These are phyloP conservation scores for Pholiota conissans DNA, from an alignment of 768 basidiomycete genomes.

Conservation along the genomic window DNA sequence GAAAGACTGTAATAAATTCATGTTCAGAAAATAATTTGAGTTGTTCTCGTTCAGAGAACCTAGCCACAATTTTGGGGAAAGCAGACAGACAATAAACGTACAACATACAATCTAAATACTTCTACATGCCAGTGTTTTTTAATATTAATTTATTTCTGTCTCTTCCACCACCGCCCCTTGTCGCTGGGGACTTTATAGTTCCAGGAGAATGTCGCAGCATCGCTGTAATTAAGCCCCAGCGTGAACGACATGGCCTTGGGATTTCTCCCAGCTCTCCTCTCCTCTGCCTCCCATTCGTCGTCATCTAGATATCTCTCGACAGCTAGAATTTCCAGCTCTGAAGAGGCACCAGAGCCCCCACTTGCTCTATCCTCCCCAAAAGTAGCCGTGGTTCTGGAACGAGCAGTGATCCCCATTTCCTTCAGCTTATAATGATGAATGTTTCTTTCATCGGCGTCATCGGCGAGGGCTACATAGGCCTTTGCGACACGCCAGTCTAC, in stretches of 20 bases:
- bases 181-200: not conserved
- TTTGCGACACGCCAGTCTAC: constrained; percentile 64
- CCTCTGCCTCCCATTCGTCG: constrained; percentile 61
- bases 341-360: not conserved
- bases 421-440: constrained; percentile 30
- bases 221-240: not conserved
- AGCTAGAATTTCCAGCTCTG: constrained; percentile 47
- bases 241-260: constrained; percentile 17
- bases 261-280: constrained; percentile 28
- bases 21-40: no score
- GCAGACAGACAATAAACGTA: not conserved
- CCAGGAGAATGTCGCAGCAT: not conserved
- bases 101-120: no score
- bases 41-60: no score
- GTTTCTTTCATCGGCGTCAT: constrained; percentile 34
- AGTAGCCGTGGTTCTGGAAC: not conserved
- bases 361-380: constrained; percentile 5
- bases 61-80: not conserved
- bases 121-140: no score
- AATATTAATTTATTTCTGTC: no score
- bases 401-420: constrained; percentile 20
- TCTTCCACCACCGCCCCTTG: not conserved
- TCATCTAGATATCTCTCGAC: constrained; percentile 66
- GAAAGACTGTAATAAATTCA: no score
- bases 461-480: constrained; percentile 70